Evolutionary conservation across 331 rosid genomes (phyloP).

Genomic region (Dryas integrifolia): DNA sequence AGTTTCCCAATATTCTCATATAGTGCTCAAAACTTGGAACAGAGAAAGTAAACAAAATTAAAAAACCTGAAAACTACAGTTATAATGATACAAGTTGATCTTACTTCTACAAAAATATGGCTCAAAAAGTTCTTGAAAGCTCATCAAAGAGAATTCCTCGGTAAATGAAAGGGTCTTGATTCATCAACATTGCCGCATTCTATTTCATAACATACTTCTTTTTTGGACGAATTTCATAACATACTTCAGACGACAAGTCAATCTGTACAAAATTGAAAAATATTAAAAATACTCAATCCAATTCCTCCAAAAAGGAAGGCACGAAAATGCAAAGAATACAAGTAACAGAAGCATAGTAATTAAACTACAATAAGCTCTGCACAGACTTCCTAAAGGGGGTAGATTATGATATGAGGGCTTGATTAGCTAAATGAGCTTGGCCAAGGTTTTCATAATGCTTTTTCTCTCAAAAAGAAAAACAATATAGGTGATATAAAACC

Average conservation of each 20-base stretch:
- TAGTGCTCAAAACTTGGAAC: background rate
- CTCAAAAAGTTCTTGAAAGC: slow-evolving; percentile 30
- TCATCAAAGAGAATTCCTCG: slow-evolving; percentile 6
- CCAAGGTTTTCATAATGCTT: background rate
- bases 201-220: background rate
- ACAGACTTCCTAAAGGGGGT: background rate
- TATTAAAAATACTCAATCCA: background rate
- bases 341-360: background rate
- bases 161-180: slow-evolving; percentile 11
- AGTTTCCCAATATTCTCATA: no score
- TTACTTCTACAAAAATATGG: background rate
- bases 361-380: background rate
- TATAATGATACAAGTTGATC: background rate
- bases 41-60: background rate
- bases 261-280: background rate
- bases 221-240: background rate
- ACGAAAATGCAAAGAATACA: background rate
- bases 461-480: background rate
- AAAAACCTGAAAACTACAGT: background rate
- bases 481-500: background rate
- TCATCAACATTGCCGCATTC: slow-evolving; percentile 30
- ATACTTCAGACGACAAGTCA: background rate
- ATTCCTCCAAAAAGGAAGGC: background rate
- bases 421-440: background rate
- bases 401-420: background rate